Percentiles rank a stretch among this genome's conserved stretches.
These are phyloP conservation scores for Phytopythium delawarense DNA, from an alignment of 352 stramenopile species.

Conservation along the genomic window DNA sequence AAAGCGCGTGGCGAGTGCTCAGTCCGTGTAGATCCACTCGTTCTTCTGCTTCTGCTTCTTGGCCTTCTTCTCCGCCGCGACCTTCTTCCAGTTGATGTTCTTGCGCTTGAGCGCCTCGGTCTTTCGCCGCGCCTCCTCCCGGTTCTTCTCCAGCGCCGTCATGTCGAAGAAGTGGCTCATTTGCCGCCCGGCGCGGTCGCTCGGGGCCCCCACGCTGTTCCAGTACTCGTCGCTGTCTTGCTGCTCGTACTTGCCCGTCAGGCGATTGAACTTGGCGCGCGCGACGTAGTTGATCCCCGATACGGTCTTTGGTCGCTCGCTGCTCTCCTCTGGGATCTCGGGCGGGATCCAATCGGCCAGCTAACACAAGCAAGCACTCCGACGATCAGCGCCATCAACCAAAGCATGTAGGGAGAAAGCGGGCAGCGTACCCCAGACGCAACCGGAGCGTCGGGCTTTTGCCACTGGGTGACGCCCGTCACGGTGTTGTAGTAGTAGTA, in stretches of 20 bases:
- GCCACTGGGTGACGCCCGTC: slow-evolving; percentile 78
- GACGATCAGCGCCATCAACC: not conserved
- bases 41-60: slow-evolving; percentile 84
- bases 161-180: slow-evolving; percentile 89
- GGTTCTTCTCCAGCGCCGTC: slow-evolving; percentile 73
- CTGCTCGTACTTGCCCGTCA: slow-evolving; percentile 73
- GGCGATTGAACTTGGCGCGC: slow-evolving; percentile 73
- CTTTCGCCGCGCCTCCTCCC: slow-evolving; percentile 63
- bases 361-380: slow-evolving; percentile 21
- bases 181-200: slow-evolving; percentile 70
- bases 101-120: slow-evolving; percentile 83
- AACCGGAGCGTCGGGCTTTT: slow-evolving; percentile 60
- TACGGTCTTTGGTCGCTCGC: slow-evolving; percentile 28
- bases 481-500: slow-evolving; percentile 86
- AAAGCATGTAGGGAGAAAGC: not conserved
- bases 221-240: slow-evolving; percentile 66
- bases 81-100: slow-evolving; percentile 87
- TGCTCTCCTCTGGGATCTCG: slow-evolving; percentile 24
- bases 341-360: slow-evolving; percentile 77
- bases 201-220: slow-evolving; percentile 44
- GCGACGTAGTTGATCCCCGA: slow-evolving; percentile 64
- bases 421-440: slow-evolving; percentile 54
- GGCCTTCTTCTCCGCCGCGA: slow-evolving; percentile 80
- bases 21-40: slow-evolving; percentile 84
- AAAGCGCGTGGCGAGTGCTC: slow-evolving; percentile 7